These are phyloP conservation scores for Solanum raphanifolium DNA, from an alignment of 257 asterid genomes.

Conservation along the genomic window DNA sequence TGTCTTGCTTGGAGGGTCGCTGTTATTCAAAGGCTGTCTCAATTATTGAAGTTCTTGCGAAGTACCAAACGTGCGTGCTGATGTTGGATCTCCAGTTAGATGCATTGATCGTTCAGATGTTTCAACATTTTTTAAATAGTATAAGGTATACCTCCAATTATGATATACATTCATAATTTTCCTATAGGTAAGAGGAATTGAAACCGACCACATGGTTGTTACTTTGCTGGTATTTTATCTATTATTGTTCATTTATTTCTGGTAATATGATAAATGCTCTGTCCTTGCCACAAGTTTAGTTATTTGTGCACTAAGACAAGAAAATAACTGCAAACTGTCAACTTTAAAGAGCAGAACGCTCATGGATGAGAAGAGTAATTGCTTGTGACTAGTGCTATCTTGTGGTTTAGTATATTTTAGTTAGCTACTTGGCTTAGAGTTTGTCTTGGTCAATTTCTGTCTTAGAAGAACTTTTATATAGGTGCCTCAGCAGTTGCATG, in stretches of 20 bases:
- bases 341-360: background rate
- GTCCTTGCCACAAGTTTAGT: background rate
- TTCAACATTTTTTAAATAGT: conserved; percentile 1
- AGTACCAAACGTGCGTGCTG: background rate
- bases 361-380: background rate
- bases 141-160: background rate
- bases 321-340: background rate
- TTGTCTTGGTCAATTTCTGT: background rate
- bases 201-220: background rate
- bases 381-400: background rate
- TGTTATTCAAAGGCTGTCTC: conserved; percentile 8
- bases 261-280: background rate
- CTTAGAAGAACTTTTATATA: background rate
- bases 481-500: background rate
- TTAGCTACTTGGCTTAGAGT: background rate
- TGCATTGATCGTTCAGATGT: conserved; percentile 2
- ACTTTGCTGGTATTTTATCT: background rate
- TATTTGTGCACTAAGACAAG: background rate
- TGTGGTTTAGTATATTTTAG: background rate
- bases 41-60: background rate
- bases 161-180: background rate
- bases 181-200: background rate
- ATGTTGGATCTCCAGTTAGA: conserved; percentile 11
- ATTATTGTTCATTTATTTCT: background rate
- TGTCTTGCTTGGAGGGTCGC: background rate